Evolutionary conservation across 306 rosid genomes (phyloP).

Genomic region (Boehmeria nivea): DNA sequence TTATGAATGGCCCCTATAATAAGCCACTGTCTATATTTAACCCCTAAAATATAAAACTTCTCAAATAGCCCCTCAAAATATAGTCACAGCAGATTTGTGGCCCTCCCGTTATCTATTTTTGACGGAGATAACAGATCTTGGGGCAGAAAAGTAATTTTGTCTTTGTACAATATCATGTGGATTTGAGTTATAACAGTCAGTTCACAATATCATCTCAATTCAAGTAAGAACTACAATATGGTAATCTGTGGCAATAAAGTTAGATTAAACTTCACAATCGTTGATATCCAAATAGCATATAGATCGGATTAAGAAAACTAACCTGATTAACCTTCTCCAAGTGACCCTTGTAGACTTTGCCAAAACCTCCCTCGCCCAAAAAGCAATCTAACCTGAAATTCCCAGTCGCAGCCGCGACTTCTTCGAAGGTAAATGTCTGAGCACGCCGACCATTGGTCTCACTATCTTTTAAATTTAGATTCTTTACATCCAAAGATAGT

Average conservation of each 20-base stretch:
- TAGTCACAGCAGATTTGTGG: no score
- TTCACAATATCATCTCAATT: not conserved
- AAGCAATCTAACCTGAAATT: constrained; percentile 50
- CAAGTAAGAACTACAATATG: not conserved
- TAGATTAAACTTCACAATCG: not conserved
- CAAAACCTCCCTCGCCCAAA: constrained; percentile 87
- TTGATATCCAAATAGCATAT: not conserved
- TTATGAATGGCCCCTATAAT: no score
- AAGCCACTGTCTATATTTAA: no score
- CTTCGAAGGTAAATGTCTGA: constrained; percentile 45
- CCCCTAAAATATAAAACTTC: no score
- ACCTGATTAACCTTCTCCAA: constrained; percentile 58
- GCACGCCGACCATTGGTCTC: constrained; percentile 33
- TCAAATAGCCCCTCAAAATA: no score
- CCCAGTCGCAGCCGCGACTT: constrained; percentile 47
- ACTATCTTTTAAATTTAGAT: constrained; percentile 52
- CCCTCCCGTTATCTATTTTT: no score
- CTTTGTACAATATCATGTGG: no score
- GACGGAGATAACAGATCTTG: no score
- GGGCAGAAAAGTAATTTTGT: no score
- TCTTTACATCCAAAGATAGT: constrained; percentile 53
- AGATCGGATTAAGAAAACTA: constrained; percentile 16
- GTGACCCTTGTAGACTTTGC: constrained; percentile 66
- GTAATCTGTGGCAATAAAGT: no score
- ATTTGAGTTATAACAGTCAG: no score